phyloP scores from a whole-genome alignment of 192 early-diverging fungal species.

The Phycomyces nitens region DNA sequence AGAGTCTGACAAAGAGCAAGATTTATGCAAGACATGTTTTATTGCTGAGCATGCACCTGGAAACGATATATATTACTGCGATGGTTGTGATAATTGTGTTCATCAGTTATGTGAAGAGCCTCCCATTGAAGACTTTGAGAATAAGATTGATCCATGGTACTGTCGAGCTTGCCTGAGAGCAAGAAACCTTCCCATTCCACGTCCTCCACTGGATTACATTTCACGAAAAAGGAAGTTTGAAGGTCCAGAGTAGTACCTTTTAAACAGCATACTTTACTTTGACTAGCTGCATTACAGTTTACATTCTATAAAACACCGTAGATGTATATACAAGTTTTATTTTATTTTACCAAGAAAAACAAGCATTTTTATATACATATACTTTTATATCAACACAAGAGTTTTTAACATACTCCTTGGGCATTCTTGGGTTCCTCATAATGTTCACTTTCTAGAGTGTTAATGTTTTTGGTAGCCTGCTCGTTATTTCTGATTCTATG shows the following conservation, averaged over 20 bases:
- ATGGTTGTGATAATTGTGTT: constrained; percentile 17
- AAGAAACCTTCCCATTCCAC: constrained; percentile 1
- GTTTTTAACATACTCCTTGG: too few relatives aligned
- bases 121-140: constrained; percentile 18
- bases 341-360: background rate
- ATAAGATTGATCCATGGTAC: constrained; percentile 21
- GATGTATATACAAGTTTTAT: background rate
- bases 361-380: background rate
- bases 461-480: too few relatives aligned
- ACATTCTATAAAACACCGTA: background rate
- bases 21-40: constrained; percentile 13
- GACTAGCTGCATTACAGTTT: background rate
- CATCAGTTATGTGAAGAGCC: constrained; percentile 27
- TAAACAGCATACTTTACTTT: background rate
- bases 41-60: constrained; percentile 13
- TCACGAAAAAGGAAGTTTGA: background rate
- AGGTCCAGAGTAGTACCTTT: too few relatives aligned
- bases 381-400: background rate
- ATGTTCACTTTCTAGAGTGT: too few relatives aligned
- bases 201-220: background rate
- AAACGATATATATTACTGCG: constrained; percentile 24
- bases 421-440: too few relatives aligned
- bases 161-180: constrained; percentile 11
- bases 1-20: background rate
- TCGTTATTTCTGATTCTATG: too few relatives aligned